Evolutionary conservation across 1,284 basidiomycete genomes (phyloP).

Genomic region (Grifola frondosa): DNA sequence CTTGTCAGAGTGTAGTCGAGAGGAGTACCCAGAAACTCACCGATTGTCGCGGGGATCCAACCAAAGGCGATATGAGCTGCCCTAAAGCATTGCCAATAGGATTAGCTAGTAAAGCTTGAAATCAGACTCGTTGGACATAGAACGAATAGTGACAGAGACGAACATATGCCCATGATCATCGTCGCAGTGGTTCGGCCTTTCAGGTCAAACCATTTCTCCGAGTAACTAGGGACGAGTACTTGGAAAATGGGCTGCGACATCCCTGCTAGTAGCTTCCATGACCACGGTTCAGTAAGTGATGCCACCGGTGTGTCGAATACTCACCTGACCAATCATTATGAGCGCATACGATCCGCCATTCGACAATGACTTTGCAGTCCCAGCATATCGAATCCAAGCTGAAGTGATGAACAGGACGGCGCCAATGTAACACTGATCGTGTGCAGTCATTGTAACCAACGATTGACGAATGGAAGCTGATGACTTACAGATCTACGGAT

Average conservation of each 20-base stretch:
- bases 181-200: constrained; percentile 75
- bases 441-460: constrained; percentile 1
- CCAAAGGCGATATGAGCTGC: constrained; percentile 67
- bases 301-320: constrained; percentile 13
- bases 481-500: constrained; percentile 55
- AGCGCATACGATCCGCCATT: constrained; percentile 53
- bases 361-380: constrained; percentile 54
- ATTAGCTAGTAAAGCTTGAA: constrained; percentile 28
- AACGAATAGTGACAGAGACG: neutral
- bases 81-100: constrained; percentile 52
- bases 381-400: constrained; percentile 74
- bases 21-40: constrained; percentile 24
- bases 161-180: constrained; percentile 74
- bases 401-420: constrained; percentile 53
- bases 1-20: neutral
- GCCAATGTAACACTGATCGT: constrained; percentile 54
- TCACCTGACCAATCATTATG: constrained; percentile 68
- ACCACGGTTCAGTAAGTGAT: neutral
- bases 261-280: constrained; percentile 47
- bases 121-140: neutral
- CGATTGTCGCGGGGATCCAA: constrained; percentile 53
- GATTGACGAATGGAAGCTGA: neutral
- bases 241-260: constrained; percentile 68
- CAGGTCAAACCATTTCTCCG: constrained; percentile 77
- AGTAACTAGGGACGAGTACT: constrained; percentile 67